These are phyloP conservation scores for Coemansia javaensis DNA, from an alignment of 192 early-diverging fungal species.

Conservation along the genomic window DNA sequence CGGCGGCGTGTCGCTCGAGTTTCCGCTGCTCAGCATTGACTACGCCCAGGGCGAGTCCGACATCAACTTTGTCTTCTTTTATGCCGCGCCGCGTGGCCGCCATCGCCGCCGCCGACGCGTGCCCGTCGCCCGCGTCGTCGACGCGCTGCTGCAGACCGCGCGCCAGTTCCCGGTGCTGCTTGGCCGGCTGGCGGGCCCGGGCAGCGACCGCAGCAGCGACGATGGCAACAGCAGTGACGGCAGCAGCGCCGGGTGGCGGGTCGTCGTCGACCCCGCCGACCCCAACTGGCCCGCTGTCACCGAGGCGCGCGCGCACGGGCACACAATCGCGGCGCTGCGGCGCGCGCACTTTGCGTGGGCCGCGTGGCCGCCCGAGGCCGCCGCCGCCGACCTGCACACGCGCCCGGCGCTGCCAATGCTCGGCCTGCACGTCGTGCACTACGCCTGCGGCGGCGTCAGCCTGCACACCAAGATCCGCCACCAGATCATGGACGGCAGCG, in stretches of 20 bases:
- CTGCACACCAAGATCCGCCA: conserved; percentile 36
- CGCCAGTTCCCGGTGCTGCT: conserved; percentile 23
- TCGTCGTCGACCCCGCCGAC: conserved; percentile 15
- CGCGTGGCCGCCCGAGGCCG: conserved; percentile 13
- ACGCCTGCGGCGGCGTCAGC: conserved; percentile 29
- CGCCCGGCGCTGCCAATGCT: conserved; percentile 10
- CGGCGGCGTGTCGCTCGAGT: conserved; percentile 3
- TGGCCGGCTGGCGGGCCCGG: conserved; percentile 4
- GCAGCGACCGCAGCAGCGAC: no score
- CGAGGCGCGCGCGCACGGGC: background rate
- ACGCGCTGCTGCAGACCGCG: conserved; percentile 8
- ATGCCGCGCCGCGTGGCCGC: conserved; percentile 1
- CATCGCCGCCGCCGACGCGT: conserved; percentile 4
- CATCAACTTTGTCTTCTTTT: conserved; percentile 37
- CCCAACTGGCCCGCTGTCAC: conserved; percentile 34
- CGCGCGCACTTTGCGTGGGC: conserved; percentile 8
- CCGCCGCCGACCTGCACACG: conserved; percentile 4
- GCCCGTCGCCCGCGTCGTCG: conserved; percentile 1
- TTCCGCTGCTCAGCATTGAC: conserved; percentile 26
- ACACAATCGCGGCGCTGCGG: conserved; percentile 1
- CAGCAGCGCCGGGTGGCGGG: background rate
- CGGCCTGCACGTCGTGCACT: conserved; percentile 22
- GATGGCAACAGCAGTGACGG: no score
- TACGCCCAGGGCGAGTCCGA: conserved; percentile 31
- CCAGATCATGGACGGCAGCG: conserved; percentile 26